These are phyloP conservation scores for Rheum nobile DNA, from an alignment of 148 eudicot genomes.

Conservation along the genomic window DNA sequence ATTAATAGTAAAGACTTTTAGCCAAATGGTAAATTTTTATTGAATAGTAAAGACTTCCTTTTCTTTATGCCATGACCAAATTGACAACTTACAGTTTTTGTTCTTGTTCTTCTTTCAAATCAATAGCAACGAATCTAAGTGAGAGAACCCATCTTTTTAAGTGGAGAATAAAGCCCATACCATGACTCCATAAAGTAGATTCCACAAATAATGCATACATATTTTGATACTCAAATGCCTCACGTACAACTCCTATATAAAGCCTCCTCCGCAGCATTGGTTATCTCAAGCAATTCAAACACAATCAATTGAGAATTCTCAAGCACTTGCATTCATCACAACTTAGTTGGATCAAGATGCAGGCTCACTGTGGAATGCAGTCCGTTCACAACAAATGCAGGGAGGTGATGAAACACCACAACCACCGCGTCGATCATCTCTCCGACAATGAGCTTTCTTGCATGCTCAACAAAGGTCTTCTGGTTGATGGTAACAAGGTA, in stretches of 20 bases:
- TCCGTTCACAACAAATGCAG: conserved; percentile 1
- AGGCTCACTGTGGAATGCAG: neutral
- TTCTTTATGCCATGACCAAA: neutral
- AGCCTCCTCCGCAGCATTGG: neutral
- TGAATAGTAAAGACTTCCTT: neutral
- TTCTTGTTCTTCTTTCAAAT: no score
- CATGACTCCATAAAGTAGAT: neutral
- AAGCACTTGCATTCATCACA: neutral
- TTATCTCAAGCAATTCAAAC: neutral
- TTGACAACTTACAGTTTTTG: no score
- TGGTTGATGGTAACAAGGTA: conserved; percentile 6
- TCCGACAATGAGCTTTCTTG: neutral
- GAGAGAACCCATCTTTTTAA: neutral
- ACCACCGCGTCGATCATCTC: neutral
- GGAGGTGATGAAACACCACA: neutral
- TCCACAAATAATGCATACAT: neutral
- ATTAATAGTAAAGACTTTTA: no score
- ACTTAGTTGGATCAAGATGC: neutral
- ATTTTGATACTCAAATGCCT: neutral
- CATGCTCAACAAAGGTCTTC: conserved; percentile 1
- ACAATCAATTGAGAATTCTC: neutral
- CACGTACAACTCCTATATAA: neutral
- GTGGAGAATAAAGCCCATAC: neutral
- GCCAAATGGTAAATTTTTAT: no score
- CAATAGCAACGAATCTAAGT: neutral